Conservation (phyloP, 2,329 filamentous ascomycete species). For the Aspergillus thermomutatus region DNA sequence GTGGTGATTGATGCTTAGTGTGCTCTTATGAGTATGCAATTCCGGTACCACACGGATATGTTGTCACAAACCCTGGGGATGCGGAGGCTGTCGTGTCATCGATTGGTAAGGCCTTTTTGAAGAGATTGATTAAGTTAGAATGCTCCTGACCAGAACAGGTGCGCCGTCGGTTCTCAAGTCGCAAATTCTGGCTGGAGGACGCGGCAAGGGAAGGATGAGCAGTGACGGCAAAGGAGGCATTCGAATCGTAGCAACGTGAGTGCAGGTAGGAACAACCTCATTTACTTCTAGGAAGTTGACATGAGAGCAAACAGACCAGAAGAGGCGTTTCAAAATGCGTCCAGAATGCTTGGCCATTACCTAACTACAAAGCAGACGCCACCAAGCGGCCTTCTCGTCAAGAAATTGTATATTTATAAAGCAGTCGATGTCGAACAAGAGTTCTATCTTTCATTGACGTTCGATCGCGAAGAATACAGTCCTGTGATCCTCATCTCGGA, state of each 20-base stretch:
- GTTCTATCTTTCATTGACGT: conserved; percentile 43
- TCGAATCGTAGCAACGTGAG: conserved; percentile 24
- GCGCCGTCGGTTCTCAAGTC: conserved; percentile 29
- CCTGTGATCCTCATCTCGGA: conserved; percentile 40
- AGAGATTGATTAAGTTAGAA: not conserved
- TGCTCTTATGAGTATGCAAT: conserved; percentile 20
- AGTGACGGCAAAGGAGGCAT: conserved; percentile 30
- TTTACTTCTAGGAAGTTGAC: not conserved
- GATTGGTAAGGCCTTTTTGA: conserved; percentile 17
- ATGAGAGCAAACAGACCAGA: conserved; percentile 12
- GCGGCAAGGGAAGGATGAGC: conserved; percentile 28
- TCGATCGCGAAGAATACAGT: conserved; percentile 42
- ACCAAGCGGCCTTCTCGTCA: conserved; percentile 23
- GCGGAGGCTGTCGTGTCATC: conserved; percentile 22
- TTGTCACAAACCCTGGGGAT: conserved; percentile 20
- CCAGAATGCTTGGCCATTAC: conserved; percentile 27
- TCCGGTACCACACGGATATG: conserved; percentile 24
- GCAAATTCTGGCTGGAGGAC: conserved; percentile 31
- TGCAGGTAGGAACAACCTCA: not conserved
- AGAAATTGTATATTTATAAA: conserved; percentile 39
- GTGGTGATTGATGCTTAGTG: not conserved
- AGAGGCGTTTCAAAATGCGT: conserved; percentile 25
- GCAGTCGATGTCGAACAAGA: conserved; percentile 25
- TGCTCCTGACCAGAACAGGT: conserved; percentile 12
- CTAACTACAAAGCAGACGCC: conserved; percentile 30